A percentile compares a stretch with the other conserved stretches of the same genome.
These are phyloP conservation scores for Trichoderma sp. DNA, from an alignment of 2,329 filamentous ascomycete species.

Conservation along the genomic window DNA sequence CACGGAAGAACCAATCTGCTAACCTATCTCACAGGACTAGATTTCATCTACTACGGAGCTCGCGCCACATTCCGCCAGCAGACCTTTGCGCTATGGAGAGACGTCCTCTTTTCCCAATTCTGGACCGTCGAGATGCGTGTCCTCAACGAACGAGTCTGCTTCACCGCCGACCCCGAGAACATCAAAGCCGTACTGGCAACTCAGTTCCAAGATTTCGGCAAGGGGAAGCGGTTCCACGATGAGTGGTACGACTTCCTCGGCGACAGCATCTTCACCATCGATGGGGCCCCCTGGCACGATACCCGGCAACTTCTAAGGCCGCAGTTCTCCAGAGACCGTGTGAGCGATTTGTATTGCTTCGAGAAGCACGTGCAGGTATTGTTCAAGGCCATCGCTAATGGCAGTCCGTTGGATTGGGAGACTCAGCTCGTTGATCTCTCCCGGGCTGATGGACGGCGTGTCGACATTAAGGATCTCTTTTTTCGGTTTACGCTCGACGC, in stretches of 20 bases:
- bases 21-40: conserved; percentile 47
- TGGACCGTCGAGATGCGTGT: conserved; percentile 61
- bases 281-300: conserved; percentile 74
- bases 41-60: conserved; percentile 60
- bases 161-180: conserved; percentile 83
- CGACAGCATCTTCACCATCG: conserved; percentile 73
- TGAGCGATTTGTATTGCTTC: conserved; percentile 78
- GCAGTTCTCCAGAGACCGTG: conserved; percentile 80
- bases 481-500: conserved; percentile 84
- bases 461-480: conserved; percentile 74
- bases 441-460: conserved; percentile 56
- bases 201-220: conserved; percentile 80
- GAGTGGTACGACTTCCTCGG: conserved; percentile 77
- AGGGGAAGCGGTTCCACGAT: conserved; percentile 69
- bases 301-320: conserved; percentile 80
- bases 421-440: conserved; percentile 62
- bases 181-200: conserved; percentile 84
- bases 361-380: conserved; percentile 74
- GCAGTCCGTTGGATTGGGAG: conserved; percentile 55
- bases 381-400: conserved; percentile 64
- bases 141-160: conserved; percentile 58
- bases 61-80: conserved; percentile 49
- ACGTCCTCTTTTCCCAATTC: conserved; percentile 43
- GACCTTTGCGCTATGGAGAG: conserved; percentile 61
- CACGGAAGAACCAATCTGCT: background rate